Conservation (phyloP, 345 rosid species). For the Capsella bursapastoris region DNA sequence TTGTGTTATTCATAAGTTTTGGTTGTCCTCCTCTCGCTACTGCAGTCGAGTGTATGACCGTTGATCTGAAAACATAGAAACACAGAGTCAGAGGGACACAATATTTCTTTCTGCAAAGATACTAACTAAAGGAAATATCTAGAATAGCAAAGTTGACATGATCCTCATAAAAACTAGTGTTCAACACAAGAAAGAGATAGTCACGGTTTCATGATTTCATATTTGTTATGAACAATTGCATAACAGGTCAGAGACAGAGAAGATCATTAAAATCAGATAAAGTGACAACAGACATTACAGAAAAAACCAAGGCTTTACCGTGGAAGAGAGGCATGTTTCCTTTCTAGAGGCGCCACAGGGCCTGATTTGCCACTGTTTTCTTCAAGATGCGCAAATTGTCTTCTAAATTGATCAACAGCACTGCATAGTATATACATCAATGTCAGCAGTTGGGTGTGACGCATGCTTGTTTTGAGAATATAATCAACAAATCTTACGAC, state of each 20-base stretch:
- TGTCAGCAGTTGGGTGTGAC: constrained; percentile 19
- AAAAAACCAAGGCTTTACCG: constrained; percentile 50
- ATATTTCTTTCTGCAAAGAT: neutral
- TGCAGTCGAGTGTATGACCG: constrained; percentile 70
- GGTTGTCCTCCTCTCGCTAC: constrained; percentile 55
- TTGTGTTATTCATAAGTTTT: constrained; percentile 44
- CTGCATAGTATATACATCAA: constrained; percentile 51
- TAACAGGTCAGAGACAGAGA: neutral
- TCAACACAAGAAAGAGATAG: neutral
- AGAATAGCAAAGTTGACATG: neutral
- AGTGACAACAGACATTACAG: neutral
- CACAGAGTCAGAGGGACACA: neutral
- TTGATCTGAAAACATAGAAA: constrained; percentile 64
- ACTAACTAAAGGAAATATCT: neutral
- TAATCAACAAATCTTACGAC: constrained; percentile 44
- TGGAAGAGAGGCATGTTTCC: constrained; percentile 91
- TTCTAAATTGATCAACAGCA: constrained; percentile 90
- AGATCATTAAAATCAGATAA: neutral
- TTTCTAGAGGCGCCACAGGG: constrained; percentile 72
- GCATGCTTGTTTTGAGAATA: constrained; percentile 17
- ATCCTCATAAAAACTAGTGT: neutral
- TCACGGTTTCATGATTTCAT: neutral
- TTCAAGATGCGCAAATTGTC: constrained; percentile 91
- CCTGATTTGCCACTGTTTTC: constrained; percentile 78
- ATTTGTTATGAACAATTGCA: neutral